These are phyloP conservation scores for Lentinula novae-zelandiae DNA, from an alignment of 1,284 basidiomycete genomes.

Conservation along the genomic window DNA sequence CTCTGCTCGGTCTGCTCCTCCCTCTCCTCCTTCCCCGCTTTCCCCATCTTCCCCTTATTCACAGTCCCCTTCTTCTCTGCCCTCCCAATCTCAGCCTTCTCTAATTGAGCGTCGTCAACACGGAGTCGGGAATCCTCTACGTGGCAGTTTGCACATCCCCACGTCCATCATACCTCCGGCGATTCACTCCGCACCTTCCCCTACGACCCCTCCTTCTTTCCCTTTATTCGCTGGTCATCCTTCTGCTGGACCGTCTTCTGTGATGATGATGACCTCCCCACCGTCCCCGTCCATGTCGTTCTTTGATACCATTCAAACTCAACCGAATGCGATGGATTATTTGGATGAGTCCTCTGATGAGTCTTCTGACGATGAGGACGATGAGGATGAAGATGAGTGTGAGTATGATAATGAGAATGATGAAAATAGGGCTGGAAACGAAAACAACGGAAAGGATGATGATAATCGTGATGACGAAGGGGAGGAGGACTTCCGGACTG, in stretches of 20 bases:
- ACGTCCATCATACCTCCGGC: conserved; percentile 31
- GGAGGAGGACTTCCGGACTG: background rate
- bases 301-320: conserved; percentile 68
- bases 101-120: background rate
- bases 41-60: conserved; percentile 24
- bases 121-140: background rate
- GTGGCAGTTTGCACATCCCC: conserved; percentile 31
- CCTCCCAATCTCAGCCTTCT: background rate
- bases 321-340: conserved; percentile 69
- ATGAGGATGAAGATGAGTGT: conserved; percentile 30
- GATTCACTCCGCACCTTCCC: conserved; percentile 50
- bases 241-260: background rate
- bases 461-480: background rate
- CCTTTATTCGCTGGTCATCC: too few species aligned
- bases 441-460: background rate
- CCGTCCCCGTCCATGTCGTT: conserved; percentile 54
- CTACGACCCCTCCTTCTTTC: conserved; percentile 33
- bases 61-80: background rate
- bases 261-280: background rate
- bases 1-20: conserved; percentile 9
- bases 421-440: background rate
- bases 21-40: conserved; percentile 23
- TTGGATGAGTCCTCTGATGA: conserved; percentile 57
- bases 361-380: conserved; percentile 26
- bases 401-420: conserved; percentile 10